Conservation (phyloP, 2,329 filamentous ascomycete species). For the Paraphoma sp. region DNA sequence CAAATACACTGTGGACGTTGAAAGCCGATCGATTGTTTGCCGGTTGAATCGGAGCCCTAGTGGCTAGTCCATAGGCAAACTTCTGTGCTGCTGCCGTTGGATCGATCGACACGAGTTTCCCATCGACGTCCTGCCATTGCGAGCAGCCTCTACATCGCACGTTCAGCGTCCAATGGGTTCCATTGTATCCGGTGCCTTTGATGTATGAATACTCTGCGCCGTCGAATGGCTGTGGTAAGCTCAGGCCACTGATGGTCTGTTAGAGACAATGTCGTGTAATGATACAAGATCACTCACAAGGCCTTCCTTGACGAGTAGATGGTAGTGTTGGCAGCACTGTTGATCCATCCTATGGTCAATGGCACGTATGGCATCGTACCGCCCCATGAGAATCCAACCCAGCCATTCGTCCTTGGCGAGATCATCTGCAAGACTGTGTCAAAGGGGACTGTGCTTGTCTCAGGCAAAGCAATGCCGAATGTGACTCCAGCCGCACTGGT, state of each 20-base stretch:
- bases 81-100: slow-evolving; percentile 21
- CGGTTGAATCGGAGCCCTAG: slow-evolving; percentile 26
- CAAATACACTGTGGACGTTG: slow-evolving; percentile 37
- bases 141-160: slow-evolving; percentile 41
- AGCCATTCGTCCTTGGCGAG: slow-evolving; percentile 54
- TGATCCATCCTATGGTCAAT: slow-evolving; percentile 55
- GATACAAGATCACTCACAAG: slow-evolving; percentile 45
- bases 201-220: slow-evolving; percentile 37
- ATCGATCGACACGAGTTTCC: slow-evolving; percentile 25
- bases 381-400: slow-evolving; percentile 59
- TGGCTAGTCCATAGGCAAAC: slow-evolving; percentile 35
- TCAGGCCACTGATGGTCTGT: slow-evolving; percentile 24
- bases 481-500: slow-evolving; percentile 45
- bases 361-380: slow-evolving; percentile 59
- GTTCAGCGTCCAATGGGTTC: slow-evolving; percentile 41
- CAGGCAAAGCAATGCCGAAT: slow-evolving; percentile 47
- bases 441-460: slow-evolving; percentile 37
- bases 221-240: slow-evolving; percentile 34
- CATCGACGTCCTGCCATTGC: slow-evolving; percentile 36
- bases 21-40: slow-evolving; percentile 41
- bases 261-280: background rate
- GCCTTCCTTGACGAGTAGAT: slow-evolving; percentile 55
- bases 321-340: slow-evolving; percentile 45
- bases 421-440: slow-evolving; percentile 55
- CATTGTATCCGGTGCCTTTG: slow-evolving; percentile 40